Base-by-base conservation (phyloP, 2,329 filamentous ascomycete genomes). In the Epichloe sp. region DNA sequence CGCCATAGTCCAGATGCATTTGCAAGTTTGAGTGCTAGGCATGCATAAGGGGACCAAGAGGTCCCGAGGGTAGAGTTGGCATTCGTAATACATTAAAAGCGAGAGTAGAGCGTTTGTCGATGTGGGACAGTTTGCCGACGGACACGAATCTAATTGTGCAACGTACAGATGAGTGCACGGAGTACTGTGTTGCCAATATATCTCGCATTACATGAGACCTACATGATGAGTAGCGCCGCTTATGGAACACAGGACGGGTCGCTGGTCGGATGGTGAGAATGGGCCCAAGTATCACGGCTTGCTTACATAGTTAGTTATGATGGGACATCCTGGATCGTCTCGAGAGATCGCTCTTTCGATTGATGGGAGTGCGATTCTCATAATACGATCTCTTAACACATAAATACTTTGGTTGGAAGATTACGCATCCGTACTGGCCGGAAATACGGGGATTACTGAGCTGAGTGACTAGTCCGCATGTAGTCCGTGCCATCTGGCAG, bases 1-100 rank as follows among this genome's bases (percentile, higher is more conserved):
- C 72, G 86, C 42, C 85, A 89, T 61, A 88, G 85, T 59, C 86
- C 86, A 3, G 86, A 90, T 65, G 86, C 86, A 14, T 90, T 89
- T 73, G 80, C 85, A 2, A 86, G 83, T 48, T 70, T 90, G 56
- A 88, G 84, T 60, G 80, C 84, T 49, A 71, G 77, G 57, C 75
- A 77, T 60, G 68, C 63, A 61, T 74, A 58, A 68, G 61, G 51
- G 15, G 5, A 43, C 19, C 7, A 37, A 14, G 1, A n/a, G 14
- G 5, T 10, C 26, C 26, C 3, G 26, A 26, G 36, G 17, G 17
- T 19, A 35, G 17, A 40, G 12, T 14, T 34, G 41, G 40, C 15
- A n/a, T 17, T 14, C 15, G n/a, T 41, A 8, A 41, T 17, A 38
- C 12, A 23, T 11, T 2, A 26, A n/a, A 21, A 23, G 40, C 2